These are phyloP conservation scores for Vitis amurensis DNA, from an alignment of 164 flowering plant genomes.

Conservation along the genomic window DNA sequence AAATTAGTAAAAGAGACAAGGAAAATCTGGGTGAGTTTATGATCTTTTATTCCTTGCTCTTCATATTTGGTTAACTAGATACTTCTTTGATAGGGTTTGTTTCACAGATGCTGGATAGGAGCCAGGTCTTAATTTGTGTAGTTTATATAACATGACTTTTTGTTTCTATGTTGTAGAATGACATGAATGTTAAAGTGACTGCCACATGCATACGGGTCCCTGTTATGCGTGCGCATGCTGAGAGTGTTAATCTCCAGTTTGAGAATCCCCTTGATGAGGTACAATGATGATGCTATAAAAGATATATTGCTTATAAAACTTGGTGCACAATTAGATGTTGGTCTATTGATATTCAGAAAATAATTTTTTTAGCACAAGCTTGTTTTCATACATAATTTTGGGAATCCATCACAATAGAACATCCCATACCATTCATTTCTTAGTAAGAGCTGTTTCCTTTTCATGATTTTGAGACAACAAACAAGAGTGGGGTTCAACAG, in stretches of 20 bases:
- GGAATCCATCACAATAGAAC: too few species aligned
- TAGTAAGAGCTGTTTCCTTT: too few species aligned
- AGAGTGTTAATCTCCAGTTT: constrained; percentile 92
- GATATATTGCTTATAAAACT: not conserved
- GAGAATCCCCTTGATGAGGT: constrained; percentile 96
- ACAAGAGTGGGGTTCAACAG: too few species aligned
- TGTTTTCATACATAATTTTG: too few species aligned
- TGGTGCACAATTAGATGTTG: not conserved
- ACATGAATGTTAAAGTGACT: constrained; percentile 75
- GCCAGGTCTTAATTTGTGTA: not conserved
- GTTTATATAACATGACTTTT: not conserved
- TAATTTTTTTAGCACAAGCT: too few species aligned
- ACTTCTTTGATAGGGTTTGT: not conserved
- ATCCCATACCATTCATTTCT: too few species aligned
- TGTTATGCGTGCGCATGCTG: constrained; percentile 99
- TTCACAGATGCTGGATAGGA: not conserved
- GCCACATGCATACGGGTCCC: constrained; percentile 98
- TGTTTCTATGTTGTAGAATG: constrained; percentile 49
- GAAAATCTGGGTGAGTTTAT: constrained; percentile 87
- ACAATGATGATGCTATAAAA: constrained; percentile 4
- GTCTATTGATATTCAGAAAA: too few species aligned
- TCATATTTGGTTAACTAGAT: not conserved
- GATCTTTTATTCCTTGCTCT: not conserved
- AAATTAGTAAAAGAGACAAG: constrained; percentile 94
- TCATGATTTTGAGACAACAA: too few species aligned